Base-by-base conservation (phyloP, 2,329 filamentous ascomycete genomes). In the Cladosporium phlei region DNA sequence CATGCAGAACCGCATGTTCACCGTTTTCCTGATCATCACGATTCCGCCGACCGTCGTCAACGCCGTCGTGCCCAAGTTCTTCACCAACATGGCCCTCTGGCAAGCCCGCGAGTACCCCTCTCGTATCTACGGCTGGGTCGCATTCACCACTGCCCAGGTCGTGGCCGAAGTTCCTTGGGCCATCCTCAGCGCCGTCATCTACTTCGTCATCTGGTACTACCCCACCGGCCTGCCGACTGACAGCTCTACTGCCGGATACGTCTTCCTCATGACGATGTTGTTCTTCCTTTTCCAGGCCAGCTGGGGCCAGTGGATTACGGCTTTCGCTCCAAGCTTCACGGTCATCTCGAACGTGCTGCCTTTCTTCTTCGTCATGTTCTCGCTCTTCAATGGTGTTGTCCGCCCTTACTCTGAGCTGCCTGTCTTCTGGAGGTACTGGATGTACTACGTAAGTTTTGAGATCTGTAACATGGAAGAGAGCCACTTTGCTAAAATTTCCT, bases 241-340 rank as follows among this genome's bases (percentile, higher is more conserved):
- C 50, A 76, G 78, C 25, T 74, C 75, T 1, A 78, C 78, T 0
- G 78, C 85, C 0, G 87, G 86, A 10, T 91, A 90, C 62, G 78
- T 83, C 12, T 91, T 85, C 69, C 68, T 91, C 20, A 89, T 93
- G 83, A 79, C 78, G 1, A 69, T 90, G 59, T 74, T 91, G 0
- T 89, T 89, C 69, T 88, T 82, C 70, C 65, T 90, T 6, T 90
- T 89, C 73, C 78, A 82, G 63, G 77, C 76, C 24, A 81, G 74
- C 55, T 90, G 83, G 86, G 88, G 85, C 16, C 86, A 89, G 62
- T 91, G 85, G 85, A 88, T 93, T 55, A 86, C 82, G 52, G 86
- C 88, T 1, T 89, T 89, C 64, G 85, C 86, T 0, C 86, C 86
- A 0, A 82, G 75, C 30, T 88, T 88, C 67, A 87, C 85, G 1